Percentiles rank a stretch among this genome's conserved stretches.
phyloP scores from a whole-genome alignment of 371 early-diverging fungal species.

The Chytridium lagenaria region DNA sequence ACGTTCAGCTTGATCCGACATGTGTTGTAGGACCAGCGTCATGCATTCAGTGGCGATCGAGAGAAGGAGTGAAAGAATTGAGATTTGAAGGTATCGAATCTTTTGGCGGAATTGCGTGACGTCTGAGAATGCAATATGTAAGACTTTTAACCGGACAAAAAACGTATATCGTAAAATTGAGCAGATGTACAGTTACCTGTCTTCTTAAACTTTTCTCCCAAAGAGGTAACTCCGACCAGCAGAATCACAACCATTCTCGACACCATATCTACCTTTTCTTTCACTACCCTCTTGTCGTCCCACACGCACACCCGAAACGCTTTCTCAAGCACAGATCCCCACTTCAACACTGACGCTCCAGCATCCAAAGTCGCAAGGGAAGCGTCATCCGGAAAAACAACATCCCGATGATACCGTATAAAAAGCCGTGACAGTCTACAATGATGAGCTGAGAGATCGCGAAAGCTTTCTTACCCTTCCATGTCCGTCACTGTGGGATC shows the following conservation, averaged over 20 bases:
- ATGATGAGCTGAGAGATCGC: too few species aligned
- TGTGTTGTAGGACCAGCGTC: background rate
- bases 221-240: background rate
- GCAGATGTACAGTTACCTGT: background rate
- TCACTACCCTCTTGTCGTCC: background rate
- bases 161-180: background rate
- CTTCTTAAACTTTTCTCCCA: background rate
- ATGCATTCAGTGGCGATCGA: background rate
- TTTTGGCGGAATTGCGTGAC: conserved; percentile 22
- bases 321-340: background rate
- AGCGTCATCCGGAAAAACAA: conserved; percentile 8
- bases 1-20: background rate
- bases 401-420: conserved; percentile 8
- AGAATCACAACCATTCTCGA: conserved; percentile 8
- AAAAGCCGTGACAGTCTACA: conserved; percentile 8
- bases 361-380: background rate
- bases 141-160: background rate
- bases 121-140: conserved; percentile 8
- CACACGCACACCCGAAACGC: background rate
- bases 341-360: background rate
- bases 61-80: conserved; percentile 10
- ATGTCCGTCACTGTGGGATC: too few species aligned
- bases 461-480: too few species aligned
- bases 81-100: conserved; percentile 23
- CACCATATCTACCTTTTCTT: background rate